A percentile compares a stretch with the other conserved stretches of the same genome.
Conservation (phyloP, 192 early-diverging fungal genomes). For the Kickxella alabastrina region DNA sequence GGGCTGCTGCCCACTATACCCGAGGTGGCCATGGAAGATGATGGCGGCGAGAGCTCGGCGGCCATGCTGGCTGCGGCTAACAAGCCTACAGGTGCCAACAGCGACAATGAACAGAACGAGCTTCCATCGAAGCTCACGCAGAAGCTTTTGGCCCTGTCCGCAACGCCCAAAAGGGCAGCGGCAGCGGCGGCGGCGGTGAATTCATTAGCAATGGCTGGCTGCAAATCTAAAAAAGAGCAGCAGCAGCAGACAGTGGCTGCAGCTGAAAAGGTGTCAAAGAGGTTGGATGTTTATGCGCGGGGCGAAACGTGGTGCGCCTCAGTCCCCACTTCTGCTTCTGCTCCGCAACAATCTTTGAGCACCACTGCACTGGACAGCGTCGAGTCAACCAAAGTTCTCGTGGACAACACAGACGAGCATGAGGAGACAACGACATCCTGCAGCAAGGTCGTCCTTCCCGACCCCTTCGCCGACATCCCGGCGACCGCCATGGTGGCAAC, state of each 20-base stretch:
- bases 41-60: neutral
- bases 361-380: conserved; percentile 28
- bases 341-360: neutral
- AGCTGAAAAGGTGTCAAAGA: neutral
- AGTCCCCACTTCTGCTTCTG: neutral
- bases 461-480: conserved; percentile 44
- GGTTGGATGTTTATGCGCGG: neutral
- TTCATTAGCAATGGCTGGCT: neutral
- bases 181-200: neutral
- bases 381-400: conserved; percentile 32
- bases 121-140: conserved; percentile 33
- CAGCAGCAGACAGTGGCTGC: neutral
- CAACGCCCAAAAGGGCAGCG: neutral
- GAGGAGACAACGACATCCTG: conserved; percentile 17
- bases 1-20: conserved; percentile 34
- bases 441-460: conserved; percentile 37
- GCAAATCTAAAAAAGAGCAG: neutral
- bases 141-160: conserved; percentile 33
- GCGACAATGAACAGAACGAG: conserved; percentile 8
- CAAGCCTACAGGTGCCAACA: neutral
- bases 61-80: neutral
- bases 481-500: conserved; percentile 48
- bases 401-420: conserved; percentile 32
- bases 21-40: conserved; percentile 19
- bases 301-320: neutral